Conservation (phyloP, 257 asterid genomes). For the Pogostemon cablin region DNA sequence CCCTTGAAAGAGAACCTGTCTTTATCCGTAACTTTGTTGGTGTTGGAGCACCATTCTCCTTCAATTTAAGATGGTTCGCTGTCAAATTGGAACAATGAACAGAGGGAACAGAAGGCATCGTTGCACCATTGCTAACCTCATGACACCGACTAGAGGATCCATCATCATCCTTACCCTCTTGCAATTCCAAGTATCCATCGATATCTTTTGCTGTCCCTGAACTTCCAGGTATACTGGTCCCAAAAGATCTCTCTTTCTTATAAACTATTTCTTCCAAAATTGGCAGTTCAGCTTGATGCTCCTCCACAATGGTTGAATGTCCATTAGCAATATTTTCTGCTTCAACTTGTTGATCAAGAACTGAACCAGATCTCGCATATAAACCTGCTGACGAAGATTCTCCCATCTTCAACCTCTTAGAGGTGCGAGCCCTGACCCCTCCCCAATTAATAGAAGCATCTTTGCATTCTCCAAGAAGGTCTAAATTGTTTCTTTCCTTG, state of each 20-base stretch:
- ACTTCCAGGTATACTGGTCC: slow-evolving; percentile 34
- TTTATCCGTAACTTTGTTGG: slow-evolving; percentile 72
- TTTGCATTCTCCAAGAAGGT: slow-evolving; percentile 75
- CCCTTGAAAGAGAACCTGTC: slow-evolving; percentile 53
- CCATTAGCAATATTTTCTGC: slow-evolving; percentile 49
- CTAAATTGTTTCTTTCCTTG: slow-evolving; percentile 48
- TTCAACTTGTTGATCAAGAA: slow-evolving; percentile 42
- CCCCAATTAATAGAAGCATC: slow-evolving; percentile 81
- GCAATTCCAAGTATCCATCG: slow-evolving; percentile 35
- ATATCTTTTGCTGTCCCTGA: slow-evolving; percentile 41
- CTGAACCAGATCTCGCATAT: slow-evolving; percentile 46
- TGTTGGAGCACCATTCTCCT: slow-evolving; percentile 45
- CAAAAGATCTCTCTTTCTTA: slow-evolving; percentile 37
- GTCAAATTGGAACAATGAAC: slow-evolving; percentile 40
- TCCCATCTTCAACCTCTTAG: slow-evolving; percentile 71
- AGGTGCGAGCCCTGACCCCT: slow-evolving; percentile 80
- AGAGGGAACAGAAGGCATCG: slow-evolving; percentile 41
- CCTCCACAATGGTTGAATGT: slow-evolving; percentile 41
- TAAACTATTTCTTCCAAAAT: slow-evolving; percentile 38
- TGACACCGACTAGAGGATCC: slow-evolving; percentile 37
- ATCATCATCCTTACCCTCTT: slow-evolving; percentile 36
- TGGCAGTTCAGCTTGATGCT: slow-evolving; percentile 36
- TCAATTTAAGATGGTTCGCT: slow-evolving; percentile 37
- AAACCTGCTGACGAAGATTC: slow-evolving; percentile 51
- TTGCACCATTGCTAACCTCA: slow-evolving; percentile 41